These are phyloP conservation scores for Aphanoascus verrucosus DNA, from an alignment of 2,329 filamentous ascomycete species.

Conservation along the genomic window DNA sequence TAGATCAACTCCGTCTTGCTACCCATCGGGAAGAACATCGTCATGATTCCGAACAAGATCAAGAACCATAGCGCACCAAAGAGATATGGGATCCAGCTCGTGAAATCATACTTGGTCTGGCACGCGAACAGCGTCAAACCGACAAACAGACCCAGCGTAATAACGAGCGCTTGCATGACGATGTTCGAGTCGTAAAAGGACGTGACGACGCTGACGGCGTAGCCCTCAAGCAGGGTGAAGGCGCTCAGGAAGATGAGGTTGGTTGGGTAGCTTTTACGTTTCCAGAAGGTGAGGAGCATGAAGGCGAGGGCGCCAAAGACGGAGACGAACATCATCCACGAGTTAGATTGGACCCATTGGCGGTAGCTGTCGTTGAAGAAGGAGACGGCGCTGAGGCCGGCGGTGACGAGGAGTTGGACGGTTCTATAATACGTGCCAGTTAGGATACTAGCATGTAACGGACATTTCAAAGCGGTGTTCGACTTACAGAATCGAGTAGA, in stretches of 20 bases:
- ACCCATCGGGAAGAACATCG: conserved; percentile 74
- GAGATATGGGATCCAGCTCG: conserved; percentile 89
- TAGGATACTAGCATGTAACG: background rate
- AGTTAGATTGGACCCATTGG: conserved; percentile 73
- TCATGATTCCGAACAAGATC: conserved; percentile 86
- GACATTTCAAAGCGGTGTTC: background rate
- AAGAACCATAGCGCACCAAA: conserved; percentile 84
- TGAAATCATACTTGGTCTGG: conserved; percentile 98
- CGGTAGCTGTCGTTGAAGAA: conserved; percentile 77
- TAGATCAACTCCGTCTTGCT: conserved; percentile 77
- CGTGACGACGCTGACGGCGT: conserved; percentile 83
- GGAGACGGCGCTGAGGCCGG: conserved; percentile 66
- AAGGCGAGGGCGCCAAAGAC: conserved; percentile 74
- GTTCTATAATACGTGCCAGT: conserved; percentile 42
- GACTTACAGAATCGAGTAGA: conserved; percentile 79
- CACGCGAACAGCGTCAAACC: conserved; percentile 71
- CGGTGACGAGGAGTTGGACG: conserved; percentile 81
- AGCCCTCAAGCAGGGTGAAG: conserved; percentile 88
- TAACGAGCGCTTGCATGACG: conserved; percentile 78
- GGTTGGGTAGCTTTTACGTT: conserved; percentile 86
- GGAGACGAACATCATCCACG: conserved; percentile 76
- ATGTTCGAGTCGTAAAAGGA: conserved; percentile 77
- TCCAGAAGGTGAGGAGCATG: conserved; percentile 86
- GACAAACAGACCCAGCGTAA: conserved; percentile 62
- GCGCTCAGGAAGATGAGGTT: conserved; percentile 85